These are phyloP conservation scores for Jatropha podagrica DNA, from an alignment of 441 rosid genomes.

Conservation along the genomic window DNA sequence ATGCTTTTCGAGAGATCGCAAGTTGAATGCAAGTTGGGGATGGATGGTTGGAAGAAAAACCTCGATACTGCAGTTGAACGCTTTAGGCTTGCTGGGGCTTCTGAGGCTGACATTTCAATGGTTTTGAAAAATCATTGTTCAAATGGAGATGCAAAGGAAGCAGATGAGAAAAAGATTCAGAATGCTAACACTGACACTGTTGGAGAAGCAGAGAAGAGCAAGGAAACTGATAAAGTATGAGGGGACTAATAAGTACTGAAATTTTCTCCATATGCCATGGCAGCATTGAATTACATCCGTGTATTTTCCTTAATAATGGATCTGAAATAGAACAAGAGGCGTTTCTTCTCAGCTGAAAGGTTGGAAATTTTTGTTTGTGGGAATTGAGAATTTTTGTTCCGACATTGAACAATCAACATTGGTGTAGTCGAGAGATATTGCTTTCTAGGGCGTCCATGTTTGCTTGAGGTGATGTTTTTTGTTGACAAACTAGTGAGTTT, in stretches of 20 bases:
- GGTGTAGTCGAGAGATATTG: slow-evolving; percentile 21
- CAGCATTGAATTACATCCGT: slow-evolving; percentile 4
- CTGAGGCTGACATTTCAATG: slow-evolving; percentile 70
- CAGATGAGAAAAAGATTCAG: slow-evolving; percentile 42
- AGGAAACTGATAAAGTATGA: slow-evolving; percentile 25
- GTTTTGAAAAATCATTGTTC: slow-evolving; percentile 82
- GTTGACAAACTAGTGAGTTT: slow-evolving; percentile 24
- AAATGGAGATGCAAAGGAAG: slow-evolving; percentile 48
- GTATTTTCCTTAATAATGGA: slow-evolving; percentile 7
- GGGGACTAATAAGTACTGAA: slow-evolving; percentile 21
- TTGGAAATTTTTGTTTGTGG: not conserved
- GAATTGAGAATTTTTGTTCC: slow-evolving; percentile 25
- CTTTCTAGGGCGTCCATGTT: slow-evolving; percentile 21
- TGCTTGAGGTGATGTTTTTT: slow-evolving; percentile 24
- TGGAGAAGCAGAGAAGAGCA: slow-evolving; percentile 29
- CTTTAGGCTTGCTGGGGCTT: slow-evolving; percentile 90
- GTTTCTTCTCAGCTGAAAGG: slow-evolving; percentile 18
- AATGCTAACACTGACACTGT: slow-evolving; percentile 16
- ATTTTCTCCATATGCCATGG: not conserved
- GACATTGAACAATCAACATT: slow-evolving; percentile 5
- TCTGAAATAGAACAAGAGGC: slow-evolving; percentile 9
- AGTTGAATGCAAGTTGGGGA: slow-evolving; percentile 81
- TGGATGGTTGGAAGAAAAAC: slow-evolving; percentile 70
- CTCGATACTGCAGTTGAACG: slow-evolving; percentile 81
- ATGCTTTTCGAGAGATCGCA: slow-evolving; percentile 95